Evolutionary conservation across 2,329 filamentous ascomycete genomes (phyloP).

Genomic region (Pyricularia grisea): DNA sequence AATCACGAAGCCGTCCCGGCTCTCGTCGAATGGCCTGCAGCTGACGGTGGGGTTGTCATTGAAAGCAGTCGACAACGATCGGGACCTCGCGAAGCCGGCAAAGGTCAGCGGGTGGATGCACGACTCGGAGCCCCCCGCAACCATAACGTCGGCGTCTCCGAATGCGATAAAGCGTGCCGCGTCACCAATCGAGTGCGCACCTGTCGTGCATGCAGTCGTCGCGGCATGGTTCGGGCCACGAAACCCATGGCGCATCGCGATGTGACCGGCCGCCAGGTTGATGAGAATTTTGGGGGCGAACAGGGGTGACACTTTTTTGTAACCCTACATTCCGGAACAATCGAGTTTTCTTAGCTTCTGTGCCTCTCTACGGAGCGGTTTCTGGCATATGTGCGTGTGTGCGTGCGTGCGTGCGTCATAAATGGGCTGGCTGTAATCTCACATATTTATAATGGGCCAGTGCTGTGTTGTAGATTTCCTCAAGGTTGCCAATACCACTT

Average conservation of each 20-base stretch:
- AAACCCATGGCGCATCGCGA: conserved; percentile 87
- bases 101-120: conserved; percentile 93
- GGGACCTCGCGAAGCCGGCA: conserved; percentile 80
- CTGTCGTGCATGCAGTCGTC: conserved; percentile 93
- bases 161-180: conserved; percentile 86
- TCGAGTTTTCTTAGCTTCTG: neutral
- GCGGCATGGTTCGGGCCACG: conserved; percentile 85
- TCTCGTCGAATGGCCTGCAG: conserved; percentile 79
- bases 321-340: conserved; percentile 49
- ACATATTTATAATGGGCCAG: conserved; percentile 66
- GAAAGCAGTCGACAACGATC: conserved; percentile 74
- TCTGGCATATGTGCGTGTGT: no score
- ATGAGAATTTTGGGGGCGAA: conserved; percentile 91
- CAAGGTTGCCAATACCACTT: conserved; percentile 89
- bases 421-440: conserved; percentile 20
- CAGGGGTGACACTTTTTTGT: conserved; percentile 83
- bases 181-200: conserved; percentile 89
- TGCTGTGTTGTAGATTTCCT: conserved; percentile 81
- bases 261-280: conserved; percentile 89
- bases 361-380: neutral
- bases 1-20: conserved; percentile 80
- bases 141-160: conserved; percentile 89
- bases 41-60: conserved; percentile 63
- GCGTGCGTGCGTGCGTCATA: neutral
- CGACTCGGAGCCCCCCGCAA: conserved; percentile 90